Base-by-base conservation (phyloP, 306 rosid species). In the Cicer yamashitae region DNA sequence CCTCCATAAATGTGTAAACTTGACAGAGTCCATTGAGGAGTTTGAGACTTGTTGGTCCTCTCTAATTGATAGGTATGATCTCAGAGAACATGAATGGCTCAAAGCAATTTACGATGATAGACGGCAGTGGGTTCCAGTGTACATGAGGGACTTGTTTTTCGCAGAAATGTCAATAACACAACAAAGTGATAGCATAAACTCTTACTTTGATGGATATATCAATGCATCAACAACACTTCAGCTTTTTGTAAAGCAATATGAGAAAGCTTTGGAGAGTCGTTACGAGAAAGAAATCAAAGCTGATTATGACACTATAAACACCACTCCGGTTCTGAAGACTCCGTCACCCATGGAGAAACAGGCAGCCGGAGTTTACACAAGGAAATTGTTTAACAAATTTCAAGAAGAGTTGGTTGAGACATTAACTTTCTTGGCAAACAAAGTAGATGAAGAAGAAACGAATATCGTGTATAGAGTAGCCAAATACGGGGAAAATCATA, bases 261-360 rank as follows among this genome's bases (percentile, higher is more conserved):
- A 79, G 83, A 79, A 73, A 47, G 74, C 83, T 64, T 8, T 79
- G 39, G 83, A 79, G 77, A 73, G 83, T 54, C 83, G 83, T 54
- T 57, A 44, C 66, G 79, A 79, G 73, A 79, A 79, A 38, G 83
- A 79, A 73, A 68, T 79, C 44, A 79, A 79, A 73, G 83, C 83
- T 17, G 83, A 79, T 67, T 79, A 54, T 79, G 83, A 79, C 70
- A 73, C 83, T 40, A 73, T 79, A 65, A 79, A 79, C 64, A 65
- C 79, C 45, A 59, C 83, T 37, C 74, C 75, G 18, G 38, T 73
- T 73, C 63, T 79, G 74, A 79, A 73, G 70, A 79, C 83, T 56
- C 83, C 83, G 38, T 79, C 83, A 45, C 83, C 83, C 51, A 73
- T 79, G 79, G 83, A 79, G 79, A 79, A 79, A 79, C 83, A 79